Percentiles rank a stretch among this genome's conserved stretches.
Evolutionary conservation across 305 asterid genomes (phyloP).

Genomic region (Fraxinus albicans): DNA sequence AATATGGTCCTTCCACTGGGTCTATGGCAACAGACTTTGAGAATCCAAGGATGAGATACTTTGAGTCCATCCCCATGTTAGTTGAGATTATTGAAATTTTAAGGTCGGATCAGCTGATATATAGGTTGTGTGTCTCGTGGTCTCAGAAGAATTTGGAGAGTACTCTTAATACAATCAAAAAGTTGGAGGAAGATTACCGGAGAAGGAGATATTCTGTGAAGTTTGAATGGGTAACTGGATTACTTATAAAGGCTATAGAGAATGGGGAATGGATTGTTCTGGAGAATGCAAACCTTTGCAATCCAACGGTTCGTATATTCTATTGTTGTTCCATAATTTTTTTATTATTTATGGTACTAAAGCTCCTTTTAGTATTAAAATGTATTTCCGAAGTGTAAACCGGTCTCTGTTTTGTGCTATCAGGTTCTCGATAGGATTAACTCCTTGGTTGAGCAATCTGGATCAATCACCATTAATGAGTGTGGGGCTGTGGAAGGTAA

Average conservation of each 20-base stretch:
- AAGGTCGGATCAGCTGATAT: conserved; percentile 39
- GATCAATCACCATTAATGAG: conserved; percentile 90
- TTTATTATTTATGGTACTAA: conserved; percentile 3
- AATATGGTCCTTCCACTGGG: conserved; percentile 33
- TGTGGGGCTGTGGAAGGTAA: conserved; percentile 91
- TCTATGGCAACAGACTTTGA: conserved; percentile 43
- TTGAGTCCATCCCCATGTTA: conserved; percentile 49
- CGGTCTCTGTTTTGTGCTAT: conserved; percentile 25
- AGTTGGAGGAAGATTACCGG: conserved; percentile 45
- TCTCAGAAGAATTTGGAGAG: conserved; percentile 61
- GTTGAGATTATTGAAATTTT: conserved; percentile 65
- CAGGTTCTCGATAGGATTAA: conserved; percentile 99
- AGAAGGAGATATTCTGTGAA: conserved; percentile 54
- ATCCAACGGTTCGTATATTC: conserved; percentile 80
- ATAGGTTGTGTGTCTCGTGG: conserved; percentile 56
- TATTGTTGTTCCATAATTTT: conserved; percentile 7
- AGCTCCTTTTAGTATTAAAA: not conserved
- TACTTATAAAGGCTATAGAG: conserved; percentile 85
- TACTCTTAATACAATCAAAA: conserved; percentile 46
- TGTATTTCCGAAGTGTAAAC: conserved; percentile 8
- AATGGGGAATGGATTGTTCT: conserved; percentile 98
- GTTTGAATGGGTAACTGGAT: conserved; percentile 97
- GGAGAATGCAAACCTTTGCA: conserved; percentile 98
- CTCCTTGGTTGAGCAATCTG: conserved; percentile 98
- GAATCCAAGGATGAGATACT: conserved; percentile 38